These are phyloP conservation scores for Senna siamea DNA, from an alignment of 306 rosid species.

Conservation along the genomic window DNA sequence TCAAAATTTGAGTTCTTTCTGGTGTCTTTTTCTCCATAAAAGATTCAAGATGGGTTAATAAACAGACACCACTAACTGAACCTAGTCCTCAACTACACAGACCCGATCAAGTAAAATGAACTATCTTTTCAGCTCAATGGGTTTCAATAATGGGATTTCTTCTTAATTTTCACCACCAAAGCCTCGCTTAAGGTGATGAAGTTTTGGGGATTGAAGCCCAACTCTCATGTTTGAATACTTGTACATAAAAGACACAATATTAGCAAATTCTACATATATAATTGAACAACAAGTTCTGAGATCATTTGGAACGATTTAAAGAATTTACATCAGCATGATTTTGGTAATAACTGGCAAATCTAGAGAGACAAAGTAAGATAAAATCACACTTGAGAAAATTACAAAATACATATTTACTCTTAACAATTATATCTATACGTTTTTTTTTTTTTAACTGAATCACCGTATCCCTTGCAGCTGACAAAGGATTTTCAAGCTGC, in stretches of 20 bases:
- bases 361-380: not conserved
- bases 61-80: constrained; percentile 4
- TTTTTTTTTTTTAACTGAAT: not conserved
- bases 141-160: constrained; percentile 8
- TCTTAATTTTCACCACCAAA: not conserved
- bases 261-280: not conserved
- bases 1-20: not conserved
- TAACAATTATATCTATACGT: no score
- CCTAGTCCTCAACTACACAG: not conserved
- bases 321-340: constrained; percentile 11
- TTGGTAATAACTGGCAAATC: not conserved
- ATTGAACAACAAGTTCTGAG: constrained; percentile 18
- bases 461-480: not conserved
- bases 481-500: not conserved
- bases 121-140: not conserved
- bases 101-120: not conserved
- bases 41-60: constrained; percentile 3
- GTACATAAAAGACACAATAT: not conserved
- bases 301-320: constrained; percentile 29
- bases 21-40: not conserved
- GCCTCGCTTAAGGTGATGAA: not conserved
- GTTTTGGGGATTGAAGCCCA: not conserved
- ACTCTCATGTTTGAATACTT: not conserved
- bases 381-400: not conserved
- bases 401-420: not conserved